Conservation (phyloP, 2,329 filamentous ascomycete genomes). For the Septoria linicola region DNA sequence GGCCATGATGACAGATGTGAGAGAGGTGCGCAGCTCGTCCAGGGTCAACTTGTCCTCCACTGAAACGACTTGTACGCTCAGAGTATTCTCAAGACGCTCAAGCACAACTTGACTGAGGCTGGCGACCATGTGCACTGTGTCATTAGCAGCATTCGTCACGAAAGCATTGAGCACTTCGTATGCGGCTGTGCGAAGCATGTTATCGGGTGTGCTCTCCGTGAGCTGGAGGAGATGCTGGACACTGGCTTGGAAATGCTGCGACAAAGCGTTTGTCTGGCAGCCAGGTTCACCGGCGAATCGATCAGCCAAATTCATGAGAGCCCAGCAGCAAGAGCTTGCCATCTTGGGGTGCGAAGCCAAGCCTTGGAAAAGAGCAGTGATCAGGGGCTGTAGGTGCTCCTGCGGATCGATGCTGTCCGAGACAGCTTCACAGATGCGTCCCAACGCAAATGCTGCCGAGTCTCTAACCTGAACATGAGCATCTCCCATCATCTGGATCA, state of each 20-base stretch:
- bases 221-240: constrained; percentile 81
- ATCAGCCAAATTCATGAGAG: constrained; percentile 95
- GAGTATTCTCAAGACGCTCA: constrained; percentile 84
- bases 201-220: constrained; percentile 83
- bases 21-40: constrained; percentile 96
- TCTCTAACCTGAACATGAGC: constrained; percentile 86
- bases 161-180: constrained; percentile 97
- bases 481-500: constrained; percentile 93
- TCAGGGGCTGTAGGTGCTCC: constrained; percentile 78
- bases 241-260: constrained; percentile 89
- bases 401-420: constrained; percentile 86
- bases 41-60: constrained; percentile 94
- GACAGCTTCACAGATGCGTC: constrained; percentile 91
- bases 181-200: constrained; percentile 86
- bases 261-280: constrained; percentile 76
- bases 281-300: constrained; percentile 87
- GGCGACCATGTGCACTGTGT: constrained; percentile 77
- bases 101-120: constrained; percentile 84
- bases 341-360: constrained; percentile 92
- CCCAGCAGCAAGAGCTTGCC: constrained; percentile 98
- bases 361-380: constrained; percentile 84
- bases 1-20: constrained; percentile 85
- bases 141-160: constrained; percentile 83
- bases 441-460: constrained; percentile 92
- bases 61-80: constrained; percentile 92